Evolutionary conservation across 768 basidiomycete species (phyloP).

Genomic region (Podaxis pistillaris): DNA sequence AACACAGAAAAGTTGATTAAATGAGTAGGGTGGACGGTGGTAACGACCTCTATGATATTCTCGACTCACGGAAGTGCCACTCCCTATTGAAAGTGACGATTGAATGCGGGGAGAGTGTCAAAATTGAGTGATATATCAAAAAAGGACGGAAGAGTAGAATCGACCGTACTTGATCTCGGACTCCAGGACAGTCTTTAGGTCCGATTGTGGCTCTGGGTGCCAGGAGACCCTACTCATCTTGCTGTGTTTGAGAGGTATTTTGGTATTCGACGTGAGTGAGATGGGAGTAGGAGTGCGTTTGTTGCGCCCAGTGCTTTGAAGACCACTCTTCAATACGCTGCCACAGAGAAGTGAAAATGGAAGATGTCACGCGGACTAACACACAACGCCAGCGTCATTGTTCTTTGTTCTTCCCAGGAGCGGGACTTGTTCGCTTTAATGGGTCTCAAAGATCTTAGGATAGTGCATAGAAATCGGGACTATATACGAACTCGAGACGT

Average conservation of each 20-base stretch:
- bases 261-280: not conserved
- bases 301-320: not conserved
- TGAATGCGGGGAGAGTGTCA: not conserved
- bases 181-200: conserved; percentile 56
- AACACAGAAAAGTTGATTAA: not conserved
- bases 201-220: conserved; percentile 28
- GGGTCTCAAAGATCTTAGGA: not conserved
- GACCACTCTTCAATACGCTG: not conserved
- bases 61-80: conserved; percentile 72
- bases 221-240: not conserved
- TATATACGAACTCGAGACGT: not conserved
- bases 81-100: conserved; percentile 42
- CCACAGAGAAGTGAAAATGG: not conserved
- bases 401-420: not conserved
- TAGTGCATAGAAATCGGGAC: not conserved
- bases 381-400: not conserved
- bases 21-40: too few relatives aligned
- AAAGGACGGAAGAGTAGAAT: not conserved
- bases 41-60: not conserved
- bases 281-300: not conserved
- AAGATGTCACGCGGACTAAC: not conserved
- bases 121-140: not conserved
- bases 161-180: conserved; percentile 59
- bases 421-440: not conserved
- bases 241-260: not conserved